Evolutionary conservation across 208 protist species (phyloP).

Genomic region (Leishmania braziliensis): DNA sequence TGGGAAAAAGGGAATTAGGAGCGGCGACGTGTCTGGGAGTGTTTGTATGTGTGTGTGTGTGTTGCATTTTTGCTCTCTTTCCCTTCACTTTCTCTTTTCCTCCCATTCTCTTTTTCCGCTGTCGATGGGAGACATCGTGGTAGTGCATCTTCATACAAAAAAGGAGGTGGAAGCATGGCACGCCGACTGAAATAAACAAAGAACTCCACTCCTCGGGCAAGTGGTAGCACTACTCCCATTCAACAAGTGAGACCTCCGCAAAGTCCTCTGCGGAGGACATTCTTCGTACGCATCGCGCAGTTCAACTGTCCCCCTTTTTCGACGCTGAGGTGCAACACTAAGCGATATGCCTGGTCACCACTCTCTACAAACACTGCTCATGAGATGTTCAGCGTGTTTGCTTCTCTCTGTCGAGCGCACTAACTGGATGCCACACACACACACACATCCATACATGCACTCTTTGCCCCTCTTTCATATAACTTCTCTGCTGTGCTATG

Average conservation of each 20-base stretch:
- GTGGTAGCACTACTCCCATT: background rate
- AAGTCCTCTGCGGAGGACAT: background rate
- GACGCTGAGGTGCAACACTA: background rate
- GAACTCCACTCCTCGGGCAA: background rate
- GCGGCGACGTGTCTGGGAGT: background rate
- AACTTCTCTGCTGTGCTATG: background rate
- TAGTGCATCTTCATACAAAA: background rate
- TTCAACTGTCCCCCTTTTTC: background rate
- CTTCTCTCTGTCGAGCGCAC: background rate
- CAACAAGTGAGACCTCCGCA: background rate
- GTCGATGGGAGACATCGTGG: background rate
- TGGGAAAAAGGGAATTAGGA: background rate
- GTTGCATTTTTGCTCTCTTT: constrained; percentile 3
- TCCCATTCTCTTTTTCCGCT: background rate
- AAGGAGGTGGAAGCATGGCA: background rate
- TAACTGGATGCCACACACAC: background rate
- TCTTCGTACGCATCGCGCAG: background rate
- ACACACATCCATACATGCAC: background rate
- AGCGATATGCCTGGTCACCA: background rate
- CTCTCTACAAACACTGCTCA: background rate
- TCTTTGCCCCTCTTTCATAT: background rate
- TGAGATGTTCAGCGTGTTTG: background rate
- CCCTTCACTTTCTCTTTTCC: background rate
- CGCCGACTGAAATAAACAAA: background rate
- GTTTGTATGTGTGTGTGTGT: constrained; percentile 1